phyloP scores from a whole-genome alignment of 1,139 yeast genomes.

The Sugiyamaella paludigena region DNA sequence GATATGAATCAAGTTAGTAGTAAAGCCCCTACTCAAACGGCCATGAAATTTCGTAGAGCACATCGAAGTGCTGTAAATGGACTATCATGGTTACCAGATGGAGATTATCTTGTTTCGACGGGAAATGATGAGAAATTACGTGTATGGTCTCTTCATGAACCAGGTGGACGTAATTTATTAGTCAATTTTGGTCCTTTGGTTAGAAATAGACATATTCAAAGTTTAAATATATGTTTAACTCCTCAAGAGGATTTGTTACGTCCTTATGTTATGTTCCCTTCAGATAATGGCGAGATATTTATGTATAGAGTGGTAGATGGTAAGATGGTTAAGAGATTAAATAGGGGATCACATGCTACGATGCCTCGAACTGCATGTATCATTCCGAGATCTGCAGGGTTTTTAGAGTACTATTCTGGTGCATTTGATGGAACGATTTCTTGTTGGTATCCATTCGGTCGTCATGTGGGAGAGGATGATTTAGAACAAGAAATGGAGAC shows the following conservation, averaged over 20 bases:
- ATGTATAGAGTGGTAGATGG: slow-evolving; percentile 65
- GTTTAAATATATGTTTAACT: slow-evolving; percentile 41
- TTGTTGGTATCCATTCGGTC: slow-evolving; percentile 29
- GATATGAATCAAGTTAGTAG: slow-evolving; percentile 44
- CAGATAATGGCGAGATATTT: slow-evolving; percentile 77
- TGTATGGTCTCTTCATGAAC: slow-evolving; percentile 62
- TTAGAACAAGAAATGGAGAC: slow-evolving; percentile 10
- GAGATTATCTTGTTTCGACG: slow-evolving; percentile 56
- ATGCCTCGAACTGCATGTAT: slow-evolving; percentile 48
- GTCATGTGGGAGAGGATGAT: slow-evolving; percentile 3
- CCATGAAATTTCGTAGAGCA: slow-evolving; percentile 46
- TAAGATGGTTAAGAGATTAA: slow-evolving; percentile 52
- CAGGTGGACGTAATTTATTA: slow-evolving; percentile 54
- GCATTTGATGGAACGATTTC: slow-evolving; percentile 38
- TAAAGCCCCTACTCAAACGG: slow-evolving; percentile 24
- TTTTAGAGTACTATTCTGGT: slow-evolving; percentile 34
- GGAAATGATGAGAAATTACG: slow-evolving; percentile 78
- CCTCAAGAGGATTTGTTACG: slow-evolving; percentile 43
- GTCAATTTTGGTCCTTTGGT: slow-evolving; percentile 78
- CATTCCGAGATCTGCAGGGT: slow-evolving; percentile 45
- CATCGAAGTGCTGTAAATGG: slow-evolving; percentile 79
- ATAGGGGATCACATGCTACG: slow-evolving; percentile 36
- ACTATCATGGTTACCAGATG: slow-evolving; percentile 63
- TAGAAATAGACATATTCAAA: slow-evolving; percentile 55
- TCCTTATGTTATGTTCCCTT: slow-evolving; percentile 64